A percentile compares a stretch with the other conserved stretches of the same genome.
Evolutionary conservation across 495 filamentous ascomycete species (phyloP).

Genomic region (Hypoxylon trugodes): DNA sequence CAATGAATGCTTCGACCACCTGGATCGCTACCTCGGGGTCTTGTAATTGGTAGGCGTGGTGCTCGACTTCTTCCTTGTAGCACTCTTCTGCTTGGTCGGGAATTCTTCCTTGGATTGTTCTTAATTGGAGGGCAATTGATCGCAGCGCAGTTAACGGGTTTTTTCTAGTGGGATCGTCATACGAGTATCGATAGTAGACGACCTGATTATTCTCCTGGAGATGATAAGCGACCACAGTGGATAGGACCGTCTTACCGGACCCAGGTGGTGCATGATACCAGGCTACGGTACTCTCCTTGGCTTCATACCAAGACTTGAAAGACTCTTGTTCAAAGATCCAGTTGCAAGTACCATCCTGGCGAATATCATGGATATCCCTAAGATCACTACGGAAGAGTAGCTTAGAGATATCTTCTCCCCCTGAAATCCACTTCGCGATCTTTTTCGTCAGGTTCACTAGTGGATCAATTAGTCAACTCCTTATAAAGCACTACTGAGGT

Average conservation of each 20-base stretch:
- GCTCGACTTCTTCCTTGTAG: not conserved
- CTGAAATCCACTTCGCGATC: not conserved
- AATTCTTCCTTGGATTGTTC: not conserved
- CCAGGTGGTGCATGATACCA: not conserved
- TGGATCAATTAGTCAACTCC: too few relatives aligned
- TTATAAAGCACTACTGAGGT: too few relatives aligned
- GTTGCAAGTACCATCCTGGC: not conserved
- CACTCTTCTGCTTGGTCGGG: not conserved
- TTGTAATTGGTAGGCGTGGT: not conserved
- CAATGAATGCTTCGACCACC: not conserved
- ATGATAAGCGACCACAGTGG: not conserved
- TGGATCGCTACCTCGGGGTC: not conserved
- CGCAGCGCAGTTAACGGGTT: not conserved
- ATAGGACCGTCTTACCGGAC: not conserved
- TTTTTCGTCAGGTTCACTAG: too few relatives aligned
- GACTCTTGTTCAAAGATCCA: not conserved
- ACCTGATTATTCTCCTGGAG: not conserved
- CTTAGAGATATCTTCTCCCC: not conserved
- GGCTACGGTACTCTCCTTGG: not conserved
- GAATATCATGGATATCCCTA: not conserved
- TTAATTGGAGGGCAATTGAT: not conserved
- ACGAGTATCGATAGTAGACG: not conserved
- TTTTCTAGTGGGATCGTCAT: not conserved
- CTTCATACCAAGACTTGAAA: not conserved
- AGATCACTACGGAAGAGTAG: not conserved